Evolutionary conservation across 1,284 basidiomycete genomes (phyloP).

Genomic region (Ustilago trichophora): DNA sequence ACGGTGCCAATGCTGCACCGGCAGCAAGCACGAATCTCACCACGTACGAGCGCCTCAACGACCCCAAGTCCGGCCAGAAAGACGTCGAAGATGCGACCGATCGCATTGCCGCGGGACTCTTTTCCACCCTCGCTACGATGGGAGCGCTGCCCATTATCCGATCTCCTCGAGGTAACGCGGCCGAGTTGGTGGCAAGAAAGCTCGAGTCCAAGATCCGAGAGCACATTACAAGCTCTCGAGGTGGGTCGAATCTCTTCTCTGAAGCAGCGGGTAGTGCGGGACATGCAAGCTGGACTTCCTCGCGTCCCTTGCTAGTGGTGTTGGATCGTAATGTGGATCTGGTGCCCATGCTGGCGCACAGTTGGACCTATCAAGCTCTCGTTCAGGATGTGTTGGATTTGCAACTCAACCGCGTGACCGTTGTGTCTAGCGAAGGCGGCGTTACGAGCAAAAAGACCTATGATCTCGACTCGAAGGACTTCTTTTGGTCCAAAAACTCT

Average conservation of each 20-base stretch:
- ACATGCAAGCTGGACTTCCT: slow-evolving; percentile 35
- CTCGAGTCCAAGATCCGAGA: slow-evolving; percentile 92
- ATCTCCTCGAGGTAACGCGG: slow-evolving; percentile 92
- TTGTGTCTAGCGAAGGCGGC: slow-evolving; percentile 67
- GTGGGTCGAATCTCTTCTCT: slow-evolving; percentile 64
- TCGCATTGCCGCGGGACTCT: slow-evolving; percentile 86
- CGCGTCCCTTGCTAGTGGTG: slow-evolving; percentile 76
- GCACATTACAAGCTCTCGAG: slow-evolving; percentile 78
- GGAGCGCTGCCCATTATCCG: slow-evolving; percentile 94
- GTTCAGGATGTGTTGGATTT: slow-evolving; percentile 97
- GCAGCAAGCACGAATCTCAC: slow-evolving; percentile 52
- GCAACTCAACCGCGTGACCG: slow-evolving; percentile 94
- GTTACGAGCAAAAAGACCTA: slow-evolving; percentile 70
- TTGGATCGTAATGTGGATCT: slow-evolving; percentile 95
- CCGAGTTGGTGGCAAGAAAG: slow-evolving; percentile 97
- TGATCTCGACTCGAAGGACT: slow-evolving; percentile 97
- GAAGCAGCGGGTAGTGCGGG: slow-evolving; percentile 34
- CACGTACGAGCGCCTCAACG: slow-evolving; percentile 86
- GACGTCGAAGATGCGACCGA: slow-evolving; percentile 95
- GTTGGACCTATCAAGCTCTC: slow-evolving; percentile 99
- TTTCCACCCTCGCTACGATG: slow-evolving; percentile 90
- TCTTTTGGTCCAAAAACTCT: slow-evolving; percentile 98
- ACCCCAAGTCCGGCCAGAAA: slow-evolving; percentile 87
- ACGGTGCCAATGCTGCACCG: slow-evolving; percentile 35
- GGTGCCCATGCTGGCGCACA: slow-evolving; percentile 92